Conservation (phyloP, 345 rosid genomes). For the Cochlearia excelsa region DNA sequence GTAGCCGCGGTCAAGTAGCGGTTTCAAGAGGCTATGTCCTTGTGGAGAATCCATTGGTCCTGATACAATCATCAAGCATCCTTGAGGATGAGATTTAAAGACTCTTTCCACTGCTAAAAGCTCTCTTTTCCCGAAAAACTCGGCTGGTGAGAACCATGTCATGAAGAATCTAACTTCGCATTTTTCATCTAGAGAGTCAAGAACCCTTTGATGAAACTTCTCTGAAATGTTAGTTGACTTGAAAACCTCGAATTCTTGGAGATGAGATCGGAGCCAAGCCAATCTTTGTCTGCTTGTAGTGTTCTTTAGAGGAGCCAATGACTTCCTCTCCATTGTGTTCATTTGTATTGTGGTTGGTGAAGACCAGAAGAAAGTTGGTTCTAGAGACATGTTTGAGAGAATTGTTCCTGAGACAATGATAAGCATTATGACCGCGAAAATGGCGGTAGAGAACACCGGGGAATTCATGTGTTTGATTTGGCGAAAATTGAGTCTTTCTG, state of each 20-base stretch:
- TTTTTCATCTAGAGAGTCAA: conserved; percentile 42
- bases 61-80: conserved; percentile 68
- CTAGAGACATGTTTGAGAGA: conserved; percentile 29
- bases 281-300: conserved; percentile 46
- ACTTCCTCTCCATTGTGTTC: conserved; percentile 32
- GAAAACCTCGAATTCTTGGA: conserved; percentile 46
- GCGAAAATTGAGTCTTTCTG: conserved; percentile 23
- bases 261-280: conserved; percentile 47
- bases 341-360: conserved; percentile 20
- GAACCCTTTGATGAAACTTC: conserved; percentile 51
- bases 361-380: conserved; percentile 12
- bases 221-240: conserved; percentile 44
- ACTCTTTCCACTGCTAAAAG: conserved; percentile 55
- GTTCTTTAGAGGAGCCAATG: conserved; percentile 48
- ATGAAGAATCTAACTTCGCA: conserved; percentile 68
- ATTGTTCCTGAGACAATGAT: conserved; percentile 41
- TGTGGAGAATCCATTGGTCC: conserved; percentile 53
- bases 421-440: conserved; percentile 38
- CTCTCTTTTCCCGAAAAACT: conserved; percentile 52
- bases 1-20: conserved; percentile 47
- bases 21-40: conserved; percentile 57
- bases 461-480: conserved; percentile 30
- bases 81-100: conserved; percentile 59
- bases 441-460: conserved; percentile 26
- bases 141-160: conserved; percentile 79